These are phyloP conservation scores for Saccharum hybrid DNA, from an alignment of 202 grass and related monocot species.

Conservation along the genomic window DNA sequence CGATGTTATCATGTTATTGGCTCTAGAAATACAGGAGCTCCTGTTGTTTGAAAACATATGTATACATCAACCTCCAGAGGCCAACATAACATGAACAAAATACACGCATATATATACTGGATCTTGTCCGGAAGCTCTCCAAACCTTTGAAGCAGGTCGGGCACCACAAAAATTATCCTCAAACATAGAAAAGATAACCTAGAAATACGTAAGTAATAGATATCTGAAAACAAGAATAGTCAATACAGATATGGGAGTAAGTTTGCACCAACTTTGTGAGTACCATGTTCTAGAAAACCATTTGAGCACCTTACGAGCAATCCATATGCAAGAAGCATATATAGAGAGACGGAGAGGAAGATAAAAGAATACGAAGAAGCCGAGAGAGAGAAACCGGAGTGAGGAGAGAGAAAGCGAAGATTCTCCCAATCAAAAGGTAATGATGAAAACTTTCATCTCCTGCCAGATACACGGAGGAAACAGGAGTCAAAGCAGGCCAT, in stretches of 20 bases:
- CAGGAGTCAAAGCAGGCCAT: constrained; percentile 65
- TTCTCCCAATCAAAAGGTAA: constrained; percentile 69
- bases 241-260: neutral
- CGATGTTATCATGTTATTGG: neutral
- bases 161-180: neutral
- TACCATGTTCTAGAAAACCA: neutral
- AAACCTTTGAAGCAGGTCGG: constrained; percentile 10
- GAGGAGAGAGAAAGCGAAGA: constrained; percentile 46
- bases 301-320: neutral
- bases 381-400: neutral
- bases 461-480: constrained; percentile 52
- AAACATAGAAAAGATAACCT: neutral
- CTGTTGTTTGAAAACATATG: neutral
- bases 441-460: constrained; percentile 67
- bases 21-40: neutral
- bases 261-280: neutral
- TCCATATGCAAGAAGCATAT: neutral
- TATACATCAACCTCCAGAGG: neutral
- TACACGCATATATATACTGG: neutral
- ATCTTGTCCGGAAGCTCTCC: constrained; percentile 12
- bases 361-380: constrained; percentile 2
- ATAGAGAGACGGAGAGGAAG: neutral
- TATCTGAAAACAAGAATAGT: constrained; percentile 20
- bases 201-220: neutral
- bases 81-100: neutral